Evolutionary conservation across 768 basidiomycete genomes (phyloP).

Genomic region (Auriscalpium orientale): DNA sequence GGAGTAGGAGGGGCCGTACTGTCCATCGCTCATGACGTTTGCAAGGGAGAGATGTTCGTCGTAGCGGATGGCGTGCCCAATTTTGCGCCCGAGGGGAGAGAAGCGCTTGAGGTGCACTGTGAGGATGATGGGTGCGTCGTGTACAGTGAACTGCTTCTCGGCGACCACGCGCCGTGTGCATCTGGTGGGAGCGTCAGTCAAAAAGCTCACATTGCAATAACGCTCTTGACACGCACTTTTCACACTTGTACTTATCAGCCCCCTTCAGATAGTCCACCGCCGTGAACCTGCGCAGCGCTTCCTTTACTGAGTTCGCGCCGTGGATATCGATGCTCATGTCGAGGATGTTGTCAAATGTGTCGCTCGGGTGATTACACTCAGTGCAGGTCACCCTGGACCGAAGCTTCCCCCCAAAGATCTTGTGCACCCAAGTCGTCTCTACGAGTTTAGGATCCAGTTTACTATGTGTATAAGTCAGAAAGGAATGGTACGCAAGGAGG

Average conservation of each 20-base stretch:
- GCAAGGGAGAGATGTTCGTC: conserved; percentile 65
- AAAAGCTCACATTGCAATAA: neutral
- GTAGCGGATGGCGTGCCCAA: conserved; percentile 71
- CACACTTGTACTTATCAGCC: conserved; percentile 95
- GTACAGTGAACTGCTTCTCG: conserved; percentile 82
- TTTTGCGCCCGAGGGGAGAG: conserved; percentile 83
- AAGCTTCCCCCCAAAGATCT: conserved; percentile 86
- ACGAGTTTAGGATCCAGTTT: conserved; percentile 64
- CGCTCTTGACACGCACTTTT: conserved; percentile 62
- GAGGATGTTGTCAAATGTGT: conserved; percentile 92
- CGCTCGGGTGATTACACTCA: conserved; percentile 79
- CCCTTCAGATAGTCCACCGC: conserved; percentile 79
- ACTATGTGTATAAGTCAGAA: conserved; percentile 27
- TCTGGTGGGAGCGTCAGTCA: conserved; percentile 32
- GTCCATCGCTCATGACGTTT: conserved; percentile 76
- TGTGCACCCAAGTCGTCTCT: conserved; percentile 91
- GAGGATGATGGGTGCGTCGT: conserved; percentile 80
- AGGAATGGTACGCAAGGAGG: neutral
- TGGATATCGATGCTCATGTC: conserved; percentile 91
- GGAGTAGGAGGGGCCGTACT: conserved; percentile 72
- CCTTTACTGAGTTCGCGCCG: conserved; percentile 50
- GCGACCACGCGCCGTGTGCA: conserved; percentile 91
- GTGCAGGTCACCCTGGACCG: conserved; percentile 87
- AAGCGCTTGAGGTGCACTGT: conserved; percentile 96
- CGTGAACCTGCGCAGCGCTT: conserved; percentile 75